phyloP scores from a whole-genome alignment of 2,329 filamentous ascomycete species.

The Berkeleyomyces rouxiae region DNA sequence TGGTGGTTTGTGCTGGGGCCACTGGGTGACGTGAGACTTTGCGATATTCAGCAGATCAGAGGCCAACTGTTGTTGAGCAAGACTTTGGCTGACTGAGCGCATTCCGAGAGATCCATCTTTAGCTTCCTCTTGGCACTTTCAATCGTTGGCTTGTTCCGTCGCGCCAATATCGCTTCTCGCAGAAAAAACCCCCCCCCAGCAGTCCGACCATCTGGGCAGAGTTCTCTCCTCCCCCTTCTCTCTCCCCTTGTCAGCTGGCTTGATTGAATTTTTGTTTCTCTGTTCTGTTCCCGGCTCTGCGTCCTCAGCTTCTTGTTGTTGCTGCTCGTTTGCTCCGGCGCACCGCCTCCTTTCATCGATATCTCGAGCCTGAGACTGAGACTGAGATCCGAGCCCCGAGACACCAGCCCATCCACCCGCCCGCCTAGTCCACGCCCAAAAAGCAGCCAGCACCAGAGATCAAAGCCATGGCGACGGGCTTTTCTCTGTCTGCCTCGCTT shows the following conservation, averaged over 20 bases:
- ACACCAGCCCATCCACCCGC: not conserved
- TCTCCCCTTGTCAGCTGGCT: not conserved
- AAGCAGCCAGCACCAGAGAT: not conserved
- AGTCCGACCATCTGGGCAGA: too few relatives aligned
- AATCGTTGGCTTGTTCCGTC: too few relatives aligned
- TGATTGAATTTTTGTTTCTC: not conserved
- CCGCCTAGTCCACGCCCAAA: not conserved
- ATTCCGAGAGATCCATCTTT: too few relatives aligned
- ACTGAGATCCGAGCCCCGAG: not conserved
- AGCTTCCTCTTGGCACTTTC: too few relatives aligned
- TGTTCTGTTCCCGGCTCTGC: not conserved
- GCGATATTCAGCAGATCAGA: too few relatives aligned
- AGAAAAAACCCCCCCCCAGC: too few relatives aligned
- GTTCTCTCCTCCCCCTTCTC: not conserved
- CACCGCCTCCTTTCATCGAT: not conserved
- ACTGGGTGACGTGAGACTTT: too few relatives aligned
- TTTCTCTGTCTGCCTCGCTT: not conserved
- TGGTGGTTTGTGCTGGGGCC: too few relatives aligned
- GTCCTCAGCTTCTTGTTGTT: not conserved
- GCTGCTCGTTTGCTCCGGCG: not conserved
- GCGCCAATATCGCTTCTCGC: too few relatives aligned
- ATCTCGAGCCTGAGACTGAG: not conserved
- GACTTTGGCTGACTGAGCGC: too few relatives aligned
- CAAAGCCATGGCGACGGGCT: not conserved
- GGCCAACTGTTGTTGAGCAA: too few relatives aligned